Evolutionary conservation across 352 stramenopile species (phyloP).

Genomic region (Phytophthora brassicae): DNA sequence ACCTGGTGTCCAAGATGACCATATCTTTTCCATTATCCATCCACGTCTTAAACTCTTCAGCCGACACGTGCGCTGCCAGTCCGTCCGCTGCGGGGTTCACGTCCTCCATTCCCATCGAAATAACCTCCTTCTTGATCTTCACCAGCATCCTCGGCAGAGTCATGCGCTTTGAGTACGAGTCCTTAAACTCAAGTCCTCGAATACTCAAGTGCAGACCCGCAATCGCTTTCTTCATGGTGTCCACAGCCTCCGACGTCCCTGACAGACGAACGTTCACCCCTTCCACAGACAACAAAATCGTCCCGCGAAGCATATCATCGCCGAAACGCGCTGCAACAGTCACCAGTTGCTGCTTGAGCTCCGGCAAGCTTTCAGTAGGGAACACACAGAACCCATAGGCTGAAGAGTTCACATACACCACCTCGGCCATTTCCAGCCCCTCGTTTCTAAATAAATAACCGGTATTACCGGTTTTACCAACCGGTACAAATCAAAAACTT

Average conservation of each 20-base stretch:
- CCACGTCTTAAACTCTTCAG: conserved; percentile 70
- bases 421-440: conserved; percentile 15
- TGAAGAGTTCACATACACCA: conserved; percentile 59
- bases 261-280: conserved; percentile 72
- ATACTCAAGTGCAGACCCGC: conserved; percentile 41
- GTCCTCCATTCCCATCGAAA: conserved; percentile 60
- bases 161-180: conserved; percentile 53
- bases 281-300: conserved; percentile 64
- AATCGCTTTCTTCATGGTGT: conserved; percentile 53
- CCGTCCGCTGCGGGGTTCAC: conserved; percentile 51
- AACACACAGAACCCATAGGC: conserved; percentile 77
- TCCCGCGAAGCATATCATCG: conserved; percentile 52
- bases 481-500: background rate
- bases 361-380: conserved; percentile 30
- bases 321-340: conserved; percentile 23
- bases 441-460: conserved; percentile 3
- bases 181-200: conserved; percentile 59
- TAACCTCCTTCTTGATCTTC: conserved; percentile 78
- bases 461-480: no score
- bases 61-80: conserved; percentile 54
- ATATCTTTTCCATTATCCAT: conserved; percentile 69
- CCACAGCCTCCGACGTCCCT: conserved; percentile 40
- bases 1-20: conserved; percentile 70
- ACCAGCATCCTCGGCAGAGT: conserved; percentile 72
- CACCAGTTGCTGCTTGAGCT: conserved; percentile 43